Conservation (phyloP, 1,284 basidiomycete species). For the Flammula alnicola region DNA sequence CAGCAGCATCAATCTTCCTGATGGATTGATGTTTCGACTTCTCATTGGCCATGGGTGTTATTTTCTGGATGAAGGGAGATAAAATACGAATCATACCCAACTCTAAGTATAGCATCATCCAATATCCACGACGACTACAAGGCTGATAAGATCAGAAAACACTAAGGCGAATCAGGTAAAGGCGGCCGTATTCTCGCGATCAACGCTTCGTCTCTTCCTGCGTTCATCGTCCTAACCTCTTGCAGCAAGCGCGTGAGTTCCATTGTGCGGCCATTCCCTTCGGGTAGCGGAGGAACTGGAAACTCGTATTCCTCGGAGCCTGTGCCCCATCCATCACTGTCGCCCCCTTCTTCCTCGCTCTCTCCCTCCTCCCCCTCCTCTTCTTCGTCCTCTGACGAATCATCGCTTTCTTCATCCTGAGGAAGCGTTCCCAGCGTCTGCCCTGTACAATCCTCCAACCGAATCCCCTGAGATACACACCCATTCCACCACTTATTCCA, state of each 20-base stretch:
- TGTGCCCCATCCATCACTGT: slow-evolving; percentile 36
- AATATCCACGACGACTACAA: no score
- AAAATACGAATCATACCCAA: no score
- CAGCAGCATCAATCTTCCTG: neutral
- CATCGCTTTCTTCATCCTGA: slow-evolving; percentile 36
- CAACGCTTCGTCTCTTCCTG: slow-evolving; percentile 31
- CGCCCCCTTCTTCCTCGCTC: slow-evolving; percentile 32
- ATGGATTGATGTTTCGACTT: no score
- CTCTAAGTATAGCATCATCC: no score
- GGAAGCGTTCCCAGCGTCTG: slow-evolving; percentile 61
- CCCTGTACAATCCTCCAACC: slow-evolving; percentile 73
- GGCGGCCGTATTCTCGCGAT: slow-evolving; percentile 26
- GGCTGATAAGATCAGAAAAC: neutral
- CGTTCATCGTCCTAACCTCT: slow-evolving; percentile 39
- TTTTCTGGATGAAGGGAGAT: neutral
- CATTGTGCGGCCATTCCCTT: slow-evolving; percentile 23
- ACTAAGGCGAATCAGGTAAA: slow-evolving; percentile 20
- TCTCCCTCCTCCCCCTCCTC: slow-evolving; percentile 35
- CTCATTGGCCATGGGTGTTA: no score
- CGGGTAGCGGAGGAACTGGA: slow-evolving; percentile 24
- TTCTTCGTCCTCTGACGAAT: slow-evolving; percentile 27
- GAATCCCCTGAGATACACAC: slow-evolving; percentile 49
- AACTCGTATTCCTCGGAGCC: slow-evolving; percentile 21
- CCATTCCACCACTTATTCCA: slow-evolving; percentile 73
- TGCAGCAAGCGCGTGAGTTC: slow-evolving; percentile 36